These are phyloP conservation scores for Xylaria nigripes DNA, from an alignment of 495 filamentous ascomycete genomes.

Conservation along the genomic window DNA sequence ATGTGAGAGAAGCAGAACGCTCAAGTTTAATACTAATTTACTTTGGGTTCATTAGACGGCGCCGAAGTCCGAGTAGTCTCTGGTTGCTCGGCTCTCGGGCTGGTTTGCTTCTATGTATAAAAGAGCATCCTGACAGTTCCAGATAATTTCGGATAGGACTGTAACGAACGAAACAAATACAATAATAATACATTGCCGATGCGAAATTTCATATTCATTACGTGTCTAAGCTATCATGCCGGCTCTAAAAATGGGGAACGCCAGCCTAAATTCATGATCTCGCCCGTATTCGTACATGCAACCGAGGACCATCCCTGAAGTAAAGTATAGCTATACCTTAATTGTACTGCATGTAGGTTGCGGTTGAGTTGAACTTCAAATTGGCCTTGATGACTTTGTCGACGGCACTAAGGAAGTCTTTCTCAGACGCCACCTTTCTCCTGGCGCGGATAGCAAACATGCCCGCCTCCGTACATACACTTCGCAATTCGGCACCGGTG, in stretches of 20 bases:
- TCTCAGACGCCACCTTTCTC: slow-evolving; percentile 97
- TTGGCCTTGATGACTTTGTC: slow-evolving; percentile 99
- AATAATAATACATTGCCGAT: not conserved
- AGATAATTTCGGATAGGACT: not conserved
- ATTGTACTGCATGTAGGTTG: slow-evolving; percentile 99
- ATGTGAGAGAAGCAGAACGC: not conserved
- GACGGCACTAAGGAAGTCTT: slow-evolving; percentile 95
- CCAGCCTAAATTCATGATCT: not conserved
- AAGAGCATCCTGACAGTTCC: not conserved
- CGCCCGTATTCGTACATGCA: slow-evolving; percentile 18
- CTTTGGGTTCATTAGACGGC: not conserved
- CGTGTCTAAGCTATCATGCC: not conserved
- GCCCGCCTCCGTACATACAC: slow-evolving; percentile 97
- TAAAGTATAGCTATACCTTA: slow-evolving; percentile 32
- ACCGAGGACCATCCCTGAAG: not conserved
- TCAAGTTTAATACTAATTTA: slow-evolving; percentile 7
- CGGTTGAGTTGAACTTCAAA: slow-evolving; percentile 98
- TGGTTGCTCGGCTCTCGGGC: not conserved
- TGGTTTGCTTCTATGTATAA: not conserved
- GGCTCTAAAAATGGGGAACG: not conserved
- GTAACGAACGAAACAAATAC: not conserved
- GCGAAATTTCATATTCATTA: slow-evolving; percentile 8
- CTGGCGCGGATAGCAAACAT: slow-evolving; percentile 98
- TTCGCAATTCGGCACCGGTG: slow-evolving; percentile 87
- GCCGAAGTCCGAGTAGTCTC: not conserved